Conservation (phyloP, 106 monocot genomes). For the Acorus calamus region DNA sequence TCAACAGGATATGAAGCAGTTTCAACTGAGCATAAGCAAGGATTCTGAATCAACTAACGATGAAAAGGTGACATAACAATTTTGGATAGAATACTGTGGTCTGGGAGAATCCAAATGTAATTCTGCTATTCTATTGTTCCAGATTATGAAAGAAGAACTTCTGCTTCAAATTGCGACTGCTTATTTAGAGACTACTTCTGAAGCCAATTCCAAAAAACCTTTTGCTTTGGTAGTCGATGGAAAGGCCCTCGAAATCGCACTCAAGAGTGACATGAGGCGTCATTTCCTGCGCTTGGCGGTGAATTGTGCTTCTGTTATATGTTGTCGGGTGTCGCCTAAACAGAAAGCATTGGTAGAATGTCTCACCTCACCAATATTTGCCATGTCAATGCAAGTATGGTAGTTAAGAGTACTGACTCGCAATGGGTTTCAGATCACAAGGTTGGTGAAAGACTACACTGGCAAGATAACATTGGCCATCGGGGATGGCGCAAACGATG, state of each 20-base stretch:
- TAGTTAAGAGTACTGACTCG: too few relatives aligned
- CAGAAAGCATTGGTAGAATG: constrained; percentile 7
- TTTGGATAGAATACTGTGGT: background rate
- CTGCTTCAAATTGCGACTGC: constrained; percentile 5
- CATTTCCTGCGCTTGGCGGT: constrained; percentile 7
- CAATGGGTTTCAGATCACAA: constrained; percentile 3
- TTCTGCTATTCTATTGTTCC: background rate
- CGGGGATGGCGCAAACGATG: constrained; percentile 23
- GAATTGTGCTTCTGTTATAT: constrained; percentile 7
- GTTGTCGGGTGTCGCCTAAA: constrained; percentile 9
- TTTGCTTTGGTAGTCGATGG: constrained; percentile 10
- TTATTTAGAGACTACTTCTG: background rate
- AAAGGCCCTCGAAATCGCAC: constrained; percentile 3
- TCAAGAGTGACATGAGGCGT: background rate
- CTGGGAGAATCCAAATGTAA: too few relatives aligned
- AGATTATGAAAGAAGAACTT: constrained; percentile 1
- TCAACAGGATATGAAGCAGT: constrained; percentile 18
- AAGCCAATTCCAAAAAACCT: background rate
- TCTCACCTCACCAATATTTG: background rate
- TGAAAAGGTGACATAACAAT: background rate
- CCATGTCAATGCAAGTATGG: too few relatives aligned
- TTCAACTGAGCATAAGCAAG: constrained; percentile 8
- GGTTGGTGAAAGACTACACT: constrained; percentile 11
- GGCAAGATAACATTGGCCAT: constrained; percentile 18
- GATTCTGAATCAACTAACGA: background rate